Evolutionary conservation across 1,284 basidiomycete species (phyloP), one percentile per base, ranked within the genome.

Genomic region (Moesziomyces antarcticus): DNA sequence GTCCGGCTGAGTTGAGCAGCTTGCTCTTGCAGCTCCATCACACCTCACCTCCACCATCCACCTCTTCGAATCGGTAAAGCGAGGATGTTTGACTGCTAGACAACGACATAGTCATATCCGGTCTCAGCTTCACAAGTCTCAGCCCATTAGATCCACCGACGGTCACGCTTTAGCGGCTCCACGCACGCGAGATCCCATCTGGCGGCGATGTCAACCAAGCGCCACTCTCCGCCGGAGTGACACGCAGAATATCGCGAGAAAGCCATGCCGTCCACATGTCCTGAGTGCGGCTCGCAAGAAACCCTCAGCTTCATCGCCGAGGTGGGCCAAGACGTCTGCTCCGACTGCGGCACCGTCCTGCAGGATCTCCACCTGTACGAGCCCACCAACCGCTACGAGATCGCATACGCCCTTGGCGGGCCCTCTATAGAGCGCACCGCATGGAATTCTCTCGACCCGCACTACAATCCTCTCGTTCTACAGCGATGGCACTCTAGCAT

Each of bases 361-460:
- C 35, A 62, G 16, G 56, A 61, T 11, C 48, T 72, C 6, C 56
- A 67, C 9, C 16, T 66, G n/a, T 67, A 72, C 49, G 51, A 67
- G 16, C 59, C 69, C 11, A 58, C 41, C 21, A 51, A 37, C 25
- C 25, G 33, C 3, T 46, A 66, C 41, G 63, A 67, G 7, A 22
- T 63, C 20, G 61, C 56, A 3, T 70, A 60, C 30, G 42, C 56
- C 22, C 53, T 70, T 1, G 67, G 67, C 10, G 56, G 46, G 35
- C 50, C 60, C 10, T 22, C 45, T 14, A 37, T 50, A 3, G 27
- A 33, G 5, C 51, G 52, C 22, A 11, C 46, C 25, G 43, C 55
- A 10, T 45, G 46, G 30, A 33, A 33, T 14, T 53, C 61, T 14
- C 37, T 25, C 16, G 37, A 40, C 16, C 13, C 13, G 14, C 16